These are phyloP conservation scores for Kwoniella heveanensis DNA, from an alignment of 768 basidiomycete genomes.

Conservation along the genomic window DNA sequence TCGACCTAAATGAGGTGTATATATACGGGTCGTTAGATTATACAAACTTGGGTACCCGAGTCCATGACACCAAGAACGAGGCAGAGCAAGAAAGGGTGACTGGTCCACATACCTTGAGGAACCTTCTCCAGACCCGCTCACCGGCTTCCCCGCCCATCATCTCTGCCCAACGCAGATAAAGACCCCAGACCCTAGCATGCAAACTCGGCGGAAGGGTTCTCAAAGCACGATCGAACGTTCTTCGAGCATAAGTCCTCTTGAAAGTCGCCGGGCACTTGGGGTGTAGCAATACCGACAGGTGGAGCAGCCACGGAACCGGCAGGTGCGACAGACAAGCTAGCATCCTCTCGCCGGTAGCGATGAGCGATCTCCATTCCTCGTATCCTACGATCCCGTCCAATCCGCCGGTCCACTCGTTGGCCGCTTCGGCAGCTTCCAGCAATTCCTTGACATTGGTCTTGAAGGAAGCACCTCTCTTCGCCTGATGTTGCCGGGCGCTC, in stretches of 20 bases:
- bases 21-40: not conserved
- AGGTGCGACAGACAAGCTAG: slow-evolving; percentile 94
- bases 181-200: slow-evolving; percentile 87
- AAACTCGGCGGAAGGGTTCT: slow-evolving; percentile 90
- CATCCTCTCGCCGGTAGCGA: slow-evolving; percentile 87
- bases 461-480: slow-evolving; percentile 72
- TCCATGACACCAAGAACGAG: too few relatives aligned
- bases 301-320: slow-evolving; percentile 91
- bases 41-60: too few relatives aligned
- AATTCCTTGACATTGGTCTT: slow-evolving; percentile 90
- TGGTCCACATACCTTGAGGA: slow-evolving; percentile 69
- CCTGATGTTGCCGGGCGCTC: slow-evolving; percentile 67
- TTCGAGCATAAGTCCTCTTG: slow-evolving; percentile 84
- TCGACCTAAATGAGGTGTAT: slow-evolving; percentile 50
- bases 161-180: slow-evolving; percentile 92
- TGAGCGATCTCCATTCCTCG: slow-evolving; percentile 89
- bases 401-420: slow-evolving; percentile 82
- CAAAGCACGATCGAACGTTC: slow-evolving; percentile 90
- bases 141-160: slow-evolving; percentile 66
- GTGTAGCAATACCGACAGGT: slow-evolving; percentile 85
- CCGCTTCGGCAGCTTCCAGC: slow-evolving; percentile 76
- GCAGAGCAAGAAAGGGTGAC: not conserved
- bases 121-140: slow-evolving; percentile 75
- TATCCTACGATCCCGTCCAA: slow-evolving; percentile 88
- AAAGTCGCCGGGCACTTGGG: slow-evolving; percentile 81